phyloP scores from a whole-genome alignment of 2,329 filamentous ascomycete genomes.

The Teratosphaeria viscida region DNA sequence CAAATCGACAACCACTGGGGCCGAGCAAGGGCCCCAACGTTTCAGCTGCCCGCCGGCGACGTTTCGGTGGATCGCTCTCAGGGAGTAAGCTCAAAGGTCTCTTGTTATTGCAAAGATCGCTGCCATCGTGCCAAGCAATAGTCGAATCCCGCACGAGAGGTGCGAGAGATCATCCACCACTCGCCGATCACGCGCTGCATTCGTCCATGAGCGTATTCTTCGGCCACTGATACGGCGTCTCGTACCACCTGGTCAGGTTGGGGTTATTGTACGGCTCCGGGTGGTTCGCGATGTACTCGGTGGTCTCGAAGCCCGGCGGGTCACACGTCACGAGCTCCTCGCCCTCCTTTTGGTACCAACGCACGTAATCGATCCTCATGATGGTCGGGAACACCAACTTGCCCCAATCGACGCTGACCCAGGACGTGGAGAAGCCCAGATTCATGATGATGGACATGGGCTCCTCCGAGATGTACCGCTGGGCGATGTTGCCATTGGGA shows the following conservation, averaged over 20 bases:
- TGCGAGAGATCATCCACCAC: background rate
- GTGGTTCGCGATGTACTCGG: constrained; percentile 40
- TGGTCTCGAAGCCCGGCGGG: constrained; percentile 43
- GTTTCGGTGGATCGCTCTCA: background rate
- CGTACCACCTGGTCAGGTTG: constrained; percentile 39
- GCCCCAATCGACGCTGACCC: constrained; percentile 38
- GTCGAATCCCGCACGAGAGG: background rate
- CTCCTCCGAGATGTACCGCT: constrained; percentile 41
- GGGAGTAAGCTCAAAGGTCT: background rate
- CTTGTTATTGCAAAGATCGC: background rate
- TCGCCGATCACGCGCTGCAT: constrained; percentile 15
- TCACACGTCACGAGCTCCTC: constrained; percentile 43
- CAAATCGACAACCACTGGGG: background rate
- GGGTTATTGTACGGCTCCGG: constrained; percentile 39
- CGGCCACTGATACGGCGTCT: constrained; percentile 31
- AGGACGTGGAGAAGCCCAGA: constrained; percentile 41
- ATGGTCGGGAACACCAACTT: constrained; percentile 40
- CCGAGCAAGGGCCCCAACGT: background rate
- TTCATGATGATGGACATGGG: constrained; percentile 47
- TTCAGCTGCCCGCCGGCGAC: background rate
- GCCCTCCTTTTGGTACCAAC: constrained; percentile 44
- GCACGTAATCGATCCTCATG: constrained; percentile 46
- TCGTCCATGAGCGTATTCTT: constrained; percentile 35
- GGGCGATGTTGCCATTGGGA: constrained; percentile 43
- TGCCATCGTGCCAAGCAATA: background rate